These are phyloP conservation scores for Cladophialophora chaetospira DNA, from an alignment of 2,329 filamentous ascomycete species.

Conservation along the genomic window DNA sequence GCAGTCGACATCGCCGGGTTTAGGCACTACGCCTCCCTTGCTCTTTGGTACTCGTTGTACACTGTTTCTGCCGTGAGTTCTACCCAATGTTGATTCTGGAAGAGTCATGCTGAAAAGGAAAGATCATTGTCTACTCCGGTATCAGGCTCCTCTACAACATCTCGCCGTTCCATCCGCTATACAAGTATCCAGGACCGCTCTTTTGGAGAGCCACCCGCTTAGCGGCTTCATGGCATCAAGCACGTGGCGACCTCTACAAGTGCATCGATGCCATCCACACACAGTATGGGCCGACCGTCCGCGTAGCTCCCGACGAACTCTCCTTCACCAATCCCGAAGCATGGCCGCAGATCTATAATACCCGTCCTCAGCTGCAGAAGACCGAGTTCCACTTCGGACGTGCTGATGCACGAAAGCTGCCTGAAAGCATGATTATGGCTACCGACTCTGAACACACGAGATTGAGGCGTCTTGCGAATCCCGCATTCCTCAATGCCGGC, in stretches of 20 bases:
- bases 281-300: constrained; percentile 37
- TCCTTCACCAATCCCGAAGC: constrained; percentile 34
- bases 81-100: neutral
- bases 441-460: constrained; percentile 32
- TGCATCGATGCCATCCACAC: constrained; percentile 32
- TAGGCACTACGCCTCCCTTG: neutral
- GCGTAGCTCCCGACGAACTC: constrained; percentile 39
- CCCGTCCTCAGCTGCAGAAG: constrained; percentile 26
- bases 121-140: neutral
- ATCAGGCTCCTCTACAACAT: constrained; percentile 16
- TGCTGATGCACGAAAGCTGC: constrained; percentile 1
- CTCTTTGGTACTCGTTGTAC: neutral
- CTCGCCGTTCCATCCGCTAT: constrained; percentile 19
- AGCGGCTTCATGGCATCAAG: constrained; percentile 17
- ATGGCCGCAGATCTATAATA: constrained; percentile 39
- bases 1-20: neutral
- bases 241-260: constrained; percentile 20
- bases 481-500: constrained; percentile 47
- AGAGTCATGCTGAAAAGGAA: neutral
- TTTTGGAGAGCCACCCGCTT: constrained; percentile 23
- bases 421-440: constrained; percentile 22
- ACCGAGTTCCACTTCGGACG: constrained; percentile 15
- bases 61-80: neutral
- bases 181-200: constrained; percentile 13
- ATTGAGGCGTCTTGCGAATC: constrained; percentile 39